Base-by-base conservation (phyloP, 2,329 filamentous ascomycete species). In the Aureobasidium sp. region DNA sequence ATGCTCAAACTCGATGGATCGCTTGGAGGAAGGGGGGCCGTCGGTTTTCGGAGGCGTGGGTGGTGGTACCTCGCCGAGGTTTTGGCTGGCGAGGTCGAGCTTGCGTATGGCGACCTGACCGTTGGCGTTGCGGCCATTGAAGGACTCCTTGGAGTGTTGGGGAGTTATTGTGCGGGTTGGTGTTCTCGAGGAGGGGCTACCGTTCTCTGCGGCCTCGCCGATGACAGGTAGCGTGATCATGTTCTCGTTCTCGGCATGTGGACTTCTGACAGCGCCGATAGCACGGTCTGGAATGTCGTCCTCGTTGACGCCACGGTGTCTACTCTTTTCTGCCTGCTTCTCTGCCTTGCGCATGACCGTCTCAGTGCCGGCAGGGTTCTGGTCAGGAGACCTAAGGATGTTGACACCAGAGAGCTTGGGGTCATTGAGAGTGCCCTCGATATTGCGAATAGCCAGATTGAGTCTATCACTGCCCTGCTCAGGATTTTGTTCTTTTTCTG, bases 131-230 rank as follows among this genome's bases (percentile, higher is more conserved):
- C 49, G 39, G 5, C 62, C 62, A 12, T n/a, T n/a, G 31, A 53
- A 34, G 11, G 59, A 56, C 29, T 72, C 70, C 11, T 63, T 60
- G 42, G 68, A 69, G n/a, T 47, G 64, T 29, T 66, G 55, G 1
- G 67, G 68, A 29, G 67, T 70, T 22, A 66, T 61, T 47, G 52
- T 59, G 31, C 36, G 44, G 4, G 68, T 66, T 9, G 68, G 66
- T 41, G 69, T 68, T 27, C 66, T 63, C 36, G 64, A 65, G 29
- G 63, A 63, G 27, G 85, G 81, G 64, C 87, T 90, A 8, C 81
- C 84, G 11, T 81, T 87, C 73, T 97, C 93, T 5, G 86, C 89
- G n/a, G 86, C 88, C 75, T 97, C 93, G 67, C 96, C 90, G 7
- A 97, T 91, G 11, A 97, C 87, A 0, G 93, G 93, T 2, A 97